These are phyloP conservation scores for Colletotrichum noveboracense DNA, from an alignment of 2,329 filamentous ascomycete species.

Conservation along the genomic window DNA sequence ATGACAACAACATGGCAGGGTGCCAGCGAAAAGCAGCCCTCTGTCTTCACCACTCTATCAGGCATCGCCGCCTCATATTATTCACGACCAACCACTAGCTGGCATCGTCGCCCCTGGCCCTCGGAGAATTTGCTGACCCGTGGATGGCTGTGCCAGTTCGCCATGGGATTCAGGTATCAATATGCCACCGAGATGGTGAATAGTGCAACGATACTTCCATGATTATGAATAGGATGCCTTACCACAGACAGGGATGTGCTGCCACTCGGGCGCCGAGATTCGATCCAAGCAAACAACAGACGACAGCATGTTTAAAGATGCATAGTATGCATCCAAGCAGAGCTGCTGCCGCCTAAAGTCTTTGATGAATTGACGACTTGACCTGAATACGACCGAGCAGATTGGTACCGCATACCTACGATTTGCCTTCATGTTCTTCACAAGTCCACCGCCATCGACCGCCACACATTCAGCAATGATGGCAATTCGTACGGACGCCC, in stretches of 20 bases:
- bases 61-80: neutral
- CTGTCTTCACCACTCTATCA: neutral
- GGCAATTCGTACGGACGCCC: neutral
- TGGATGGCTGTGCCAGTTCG: neutral
- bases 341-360: neutral
- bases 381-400: neutral
- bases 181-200: neutral
- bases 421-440: neutral
- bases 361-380: neutral
- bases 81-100: neutral
- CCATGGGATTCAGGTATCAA: neutral
- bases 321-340: neutral
- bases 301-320: neutral
- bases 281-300: neutral
- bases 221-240: neutral
- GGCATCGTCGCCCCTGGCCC: neutral
- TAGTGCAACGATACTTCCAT: neutral
- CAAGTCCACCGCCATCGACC: neutral
- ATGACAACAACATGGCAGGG: neutral
- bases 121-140: conserved; percentile 3
- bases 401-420: neutral
- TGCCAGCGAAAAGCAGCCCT: neutral
- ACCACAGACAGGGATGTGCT: neutral
- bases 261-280: neutral
- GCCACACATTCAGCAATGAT: neutral